Base-by-base conservation (phyloP, 371 early-diverging fungal genomes). In the Catenaria anguillulae region DNA sequence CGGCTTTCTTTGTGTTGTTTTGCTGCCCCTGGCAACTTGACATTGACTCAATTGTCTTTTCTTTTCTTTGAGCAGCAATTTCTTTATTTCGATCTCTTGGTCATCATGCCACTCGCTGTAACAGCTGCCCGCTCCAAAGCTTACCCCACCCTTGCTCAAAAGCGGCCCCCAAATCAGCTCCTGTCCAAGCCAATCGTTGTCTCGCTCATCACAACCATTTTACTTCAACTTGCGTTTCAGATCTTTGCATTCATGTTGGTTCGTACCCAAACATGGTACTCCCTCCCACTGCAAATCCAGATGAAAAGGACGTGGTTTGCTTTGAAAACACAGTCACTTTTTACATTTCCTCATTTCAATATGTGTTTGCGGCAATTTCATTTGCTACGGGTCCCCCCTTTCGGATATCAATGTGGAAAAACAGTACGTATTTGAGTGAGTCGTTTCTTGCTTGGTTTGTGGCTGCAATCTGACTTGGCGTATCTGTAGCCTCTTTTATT, bases 311-410 rank as follows among this genome's bases (percentile, higher is more conserved):
- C 55, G 85, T 91, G 50, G 65, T 65, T 45, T 81, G 87, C 62
- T 84, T 73, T 59, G 96, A 96, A 68, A 94, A 96, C 71, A 89
- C 93, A 6, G 83, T 80, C 4, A 75, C 97, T 56, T 98, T 98
- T 70, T 65, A 90, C 61, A 50, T 90, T 6, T 88, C 91, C 21
- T 85, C 86, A 61, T 98, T 84, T 71, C 96, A 95, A 74, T 98
- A 98, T 71, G 75, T 96, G 29, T 71, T 86, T 8, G 82, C 88
- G 21, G 96, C 93, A 0, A 75, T 87, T 33, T 90, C 92, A n/a
- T 93, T 94, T 65, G 90, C 89, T 71, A 88, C 88, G 3, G 98
- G 98, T 0, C 90, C 91, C 24, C 98, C 97, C 1, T 96, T 90
- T 65, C 82, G 96, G 46, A 78, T 87, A 68, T n/a, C n/a, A n/a